A percentile compares a stretch with the other conserved stretches of the same genome.
Conservation (phyloP, 1,284 basidiomycete species). For the Papiliotrema terrestris region DNA sequence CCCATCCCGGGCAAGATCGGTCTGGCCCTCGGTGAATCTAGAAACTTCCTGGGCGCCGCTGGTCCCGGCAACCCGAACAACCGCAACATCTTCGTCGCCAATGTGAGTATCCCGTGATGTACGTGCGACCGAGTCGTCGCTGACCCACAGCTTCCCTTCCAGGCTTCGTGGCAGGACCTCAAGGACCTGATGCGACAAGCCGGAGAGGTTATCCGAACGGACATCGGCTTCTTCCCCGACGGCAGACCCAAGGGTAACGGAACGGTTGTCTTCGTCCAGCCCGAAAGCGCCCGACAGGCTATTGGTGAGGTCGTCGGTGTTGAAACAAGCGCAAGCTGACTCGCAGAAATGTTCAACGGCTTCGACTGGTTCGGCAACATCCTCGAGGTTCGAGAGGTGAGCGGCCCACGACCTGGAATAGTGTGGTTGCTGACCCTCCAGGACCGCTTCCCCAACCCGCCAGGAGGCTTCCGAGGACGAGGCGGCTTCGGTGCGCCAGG, state of each 20-base stretch:
- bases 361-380: constrained; percentile 91
- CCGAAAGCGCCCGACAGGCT: constrained; percentile 84
- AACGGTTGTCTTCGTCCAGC: constrained; percentile 88
- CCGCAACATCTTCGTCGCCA: constrained; percentile 87
- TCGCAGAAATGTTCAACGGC: constrained; percentile 82
- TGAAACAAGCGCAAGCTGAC: neutral
- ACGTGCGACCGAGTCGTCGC: constrained; percentile 1
- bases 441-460: constrained; percentile 72
- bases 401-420: constrained; percentile 14
- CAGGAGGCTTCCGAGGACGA: constrained; percentile 23
- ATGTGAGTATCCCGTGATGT: constrained; percentile 58
- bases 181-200: constrained; percentile 95
- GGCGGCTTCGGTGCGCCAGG: constrained; percentile 36
- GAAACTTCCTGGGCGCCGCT: constrained; percentile 63
- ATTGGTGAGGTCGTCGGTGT: constrained; percentile 61
- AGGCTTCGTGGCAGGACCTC: constrained; percentile 96
- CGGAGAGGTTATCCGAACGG: constrained; percentile 88
- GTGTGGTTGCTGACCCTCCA: constrained; percentile 6
- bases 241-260: constrained; percentile 91
- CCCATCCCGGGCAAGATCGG: constrained; percentile 91
- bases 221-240: constrained; percentile 87
- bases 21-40: constrained; percentile 71
- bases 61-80: constrained; percentile 21
- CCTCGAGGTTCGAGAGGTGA: constrained; percentile 86
- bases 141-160: constrained; percentile 71